Base-by-base conservation (phyloP, 768 basidiomycete species). In the Auricularia auricula-judae region DNA sequence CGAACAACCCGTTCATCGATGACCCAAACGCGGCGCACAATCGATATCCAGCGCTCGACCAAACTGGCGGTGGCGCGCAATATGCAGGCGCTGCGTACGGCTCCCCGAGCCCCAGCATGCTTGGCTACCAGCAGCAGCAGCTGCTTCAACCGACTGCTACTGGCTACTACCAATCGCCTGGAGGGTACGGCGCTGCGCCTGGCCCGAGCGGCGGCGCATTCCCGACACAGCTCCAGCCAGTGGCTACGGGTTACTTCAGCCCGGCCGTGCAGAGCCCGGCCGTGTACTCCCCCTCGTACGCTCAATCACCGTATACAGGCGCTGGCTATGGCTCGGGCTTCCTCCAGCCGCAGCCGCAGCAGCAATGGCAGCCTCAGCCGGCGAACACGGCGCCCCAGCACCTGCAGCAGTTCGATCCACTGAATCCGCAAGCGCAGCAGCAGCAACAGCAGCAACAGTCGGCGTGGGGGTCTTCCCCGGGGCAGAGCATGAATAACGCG, bases 391-490 rank as follows among this genome's bases (percentile, higher is more conserved):
- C 60, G 65, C 72, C 59, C 61, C 67, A 14, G n/a, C 72, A 78
- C 51, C 69, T 75, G 29, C 21, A 78, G 44, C 77, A 79, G 66
- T 79, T 80, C 65, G 79, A 80, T 65, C 79, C 79, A 5, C 47
- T 51, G 47, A 18, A 16, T 16, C 21, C 47, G 47, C 47, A 51
- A 51, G 64, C 72, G 1, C 63, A 23, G 33, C 44, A 33, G 58
- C 64, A 44, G 60, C n/a, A 7, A 35, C 8, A 18, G 42, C 33
- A 21, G 35, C 29, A 18, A 63, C 62, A 21, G 56, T 65, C 58
- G 29, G 29, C 29, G 29, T 29, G 29, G 29, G 29, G 29, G 29
- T 29, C 29, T 29, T 29, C 29, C 29, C 29, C 29, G 29, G 29
- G 29, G 29, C 29, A 29, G 29, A 29, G 0, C 0, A 29, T 29